Conservation (phyloP, 148 eudicot genomes). For the Limonium bicolor region DNA sequence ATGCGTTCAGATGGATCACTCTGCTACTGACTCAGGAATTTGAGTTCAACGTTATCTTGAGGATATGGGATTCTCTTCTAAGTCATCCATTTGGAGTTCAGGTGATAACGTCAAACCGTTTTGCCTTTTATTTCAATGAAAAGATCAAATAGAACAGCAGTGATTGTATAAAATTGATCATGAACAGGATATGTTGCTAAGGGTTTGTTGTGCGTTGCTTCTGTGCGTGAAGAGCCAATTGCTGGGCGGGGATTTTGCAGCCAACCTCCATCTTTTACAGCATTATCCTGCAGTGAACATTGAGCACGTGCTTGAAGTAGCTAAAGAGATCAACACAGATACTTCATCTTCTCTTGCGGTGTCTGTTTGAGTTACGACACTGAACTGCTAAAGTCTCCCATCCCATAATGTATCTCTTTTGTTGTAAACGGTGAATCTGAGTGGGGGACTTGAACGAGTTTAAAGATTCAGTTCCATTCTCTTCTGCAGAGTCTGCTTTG, state of each 20-base stretch:
- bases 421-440: no score
- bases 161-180: not conserved
- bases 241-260: constrained; percentile 45
- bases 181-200: constrained; percentile 45
- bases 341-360: constrained; percentile 20
- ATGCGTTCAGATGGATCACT: constrained; percentile 67
- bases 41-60: constrained; percentile 29
- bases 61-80: constrained; percentile 59
- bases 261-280: constrained; percentile 42
- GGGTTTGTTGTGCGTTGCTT: constrained; percentile 65
- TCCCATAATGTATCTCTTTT: no score
- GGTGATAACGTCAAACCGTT: constrained; percentile 15
- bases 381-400: no score
- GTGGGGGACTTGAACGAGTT: no score
- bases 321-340: constrained; percentile 26
- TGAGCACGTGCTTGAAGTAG: constrained; percentile 37
- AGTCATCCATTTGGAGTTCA: constrained; percentile 44
- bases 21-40: constrained; percentile 56
- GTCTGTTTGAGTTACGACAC: constrained; percentile 5
- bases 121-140: not conserved
- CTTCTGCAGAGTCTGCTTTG: no score
- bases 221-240: constrained; percentile 32
- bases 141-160: not conserved
- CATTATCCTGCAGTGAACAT: constrained; percentile 38
- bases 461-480: no score